Conservation (phyloP, 1,284 basidiomycete species). For the Fomitiporia mediterranea region DNA sequence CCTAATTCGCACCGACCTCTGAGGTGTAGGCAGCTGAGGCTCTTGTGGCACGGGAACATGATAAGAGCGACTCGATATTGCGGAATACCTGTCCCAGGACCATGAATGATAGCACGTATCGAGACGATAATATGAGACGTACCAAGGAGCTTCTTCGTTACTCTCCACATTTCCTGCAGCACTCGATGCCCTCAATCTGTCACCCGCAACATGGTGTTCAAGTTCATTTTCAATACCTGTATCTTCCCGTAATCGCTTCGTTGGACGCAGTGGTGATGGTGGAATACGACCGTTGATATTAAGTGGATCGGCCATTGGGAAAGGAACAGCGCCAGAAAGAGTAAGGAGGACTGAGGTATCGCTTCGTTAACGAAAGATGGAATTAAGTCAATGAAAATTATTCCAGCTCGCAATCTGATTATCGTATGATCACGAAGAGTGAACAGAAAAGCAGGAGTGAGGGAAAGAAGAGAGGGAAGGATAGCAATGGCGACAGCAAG, state of each 20-base stretch:
- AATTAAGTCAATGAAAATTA: no score
- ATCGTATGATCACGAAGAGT: background rate
- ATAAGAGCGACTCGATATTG: background rate
- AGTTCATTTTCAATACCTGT: background rate
- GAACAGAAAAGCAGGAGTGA: background rate
- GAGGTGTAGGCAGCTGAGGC: conserved; percentile 49
- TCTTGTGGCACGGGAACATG: background rate
- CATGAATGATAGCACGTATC: background rate
- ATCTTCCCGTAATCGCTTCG: background rate
- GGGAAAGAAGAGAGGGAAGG: background rate
- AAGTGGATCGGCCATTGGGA: conserved; percentile 8
- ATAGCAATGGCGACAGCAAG: background rate
- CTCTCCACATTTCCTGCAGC: background rate
- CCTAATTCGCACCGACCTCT: conserved; percentile 41
- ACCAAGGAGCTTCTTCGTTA: background rate
- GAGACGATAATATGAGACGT: background rate
- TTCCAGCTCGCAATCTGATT: no score
- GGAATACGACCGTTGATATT: background rate
- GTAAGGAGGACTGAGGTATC: no score
- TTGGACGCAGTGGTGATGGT: background rate
- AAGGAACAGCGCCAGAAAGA: background rate
- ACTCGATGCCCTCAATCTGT: background rate
- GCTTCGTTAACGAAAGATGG: background rate
- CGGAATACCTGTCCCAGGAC: background rate
- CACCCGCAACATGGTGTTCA: no score